Conservation (phyloP, 441 rosid genomes). For the Croton laevigatus region DNA sequence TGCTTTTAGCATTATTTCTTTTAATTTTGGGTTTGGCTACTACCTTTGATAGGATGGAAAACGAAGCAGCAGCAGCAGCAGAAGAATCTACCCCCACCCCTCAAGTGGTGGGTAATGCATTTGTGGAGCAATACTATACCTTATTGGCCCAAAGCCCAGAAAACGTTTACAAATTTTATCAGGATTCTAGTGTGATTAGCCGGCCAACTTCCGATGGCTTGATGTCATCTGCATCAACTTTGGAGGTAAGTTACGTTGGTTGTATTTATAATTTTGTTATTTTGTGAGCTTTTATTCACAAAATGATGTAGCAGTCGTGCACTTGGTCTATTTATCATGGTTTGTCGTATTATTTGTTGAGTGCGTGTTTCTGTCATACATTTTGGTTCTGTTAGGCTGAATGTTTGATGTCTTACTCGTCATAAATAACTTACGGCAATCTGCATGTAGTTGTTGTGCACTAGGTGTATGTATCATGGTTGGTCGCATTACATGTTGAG, state of each 20-base stretch:
- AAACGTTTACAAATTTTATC: constrained; percentile 35
- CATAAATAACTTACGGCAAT: no score
- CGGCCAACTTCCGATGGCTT: constrained; percentile 27
- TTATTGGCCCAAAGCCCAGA: constrained; percentile 19
- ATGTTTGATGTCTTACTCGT: neutral
- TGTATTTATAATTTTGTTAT: neutral
- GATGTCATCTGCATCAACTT: constrained; percentile 22
- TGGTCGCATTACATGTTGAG: neutral
- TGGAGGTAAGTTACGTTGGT: constrained; percentile 25
- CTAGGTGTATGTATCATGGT: neutral
- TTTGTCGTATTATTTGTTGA: neutral
- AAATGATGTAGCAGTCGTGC: no score
- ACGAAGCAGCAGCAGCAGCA: neutral
- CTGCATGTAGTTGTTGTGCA: no score
- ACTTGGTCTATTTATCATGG: neutral
- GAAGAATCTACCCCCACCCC: constrained; percentile 34
- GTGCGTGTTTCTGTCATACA: neutral
- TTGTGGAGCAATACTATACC: constrained; percentile 33
- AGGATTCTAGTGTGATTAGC: constrained; percentile 33
- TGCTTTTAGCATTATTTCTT: neutral
- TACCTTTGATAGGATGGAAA: no score
- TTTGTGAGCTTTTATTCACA: neutral
- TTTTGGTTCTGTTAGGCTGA: neutral
- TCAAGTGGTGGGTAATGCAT: constrained; percentile 29
- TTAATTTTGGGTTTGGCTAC: no score